Evolutionary conservation across 2,329 filamentous ascomycete species (phyloP).

Genomic region (Samsoniella hepiali): DNA sequence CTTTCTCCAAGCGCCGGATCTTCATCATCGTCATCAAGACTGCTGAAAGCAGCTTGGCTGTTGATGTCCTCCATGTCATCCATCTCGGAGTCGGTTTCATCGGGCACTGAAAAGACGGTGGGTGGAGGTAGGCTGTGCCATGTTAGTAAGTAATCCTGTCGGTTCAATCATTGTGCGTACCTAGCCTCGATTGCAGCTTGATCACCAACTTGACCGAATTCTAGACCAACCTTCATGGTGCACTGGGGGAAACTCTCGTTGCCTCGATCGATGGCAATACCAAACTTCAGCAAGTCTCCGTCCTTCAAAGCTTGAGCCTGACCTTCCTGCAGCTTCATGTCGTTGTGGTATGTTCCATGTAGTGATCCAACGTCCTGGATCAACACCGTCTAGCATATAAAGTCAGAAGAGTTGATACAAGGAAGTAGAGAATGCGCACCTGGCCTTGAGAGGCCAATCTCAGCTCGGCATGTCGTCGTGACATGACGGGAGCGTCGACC

Average conservation of each 20-base stretch:
- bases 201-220: constrained; percentile 29
- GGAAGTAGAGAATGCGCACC: constrained; percentile 33
- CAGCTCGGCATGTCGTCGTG: constrained; percentile 61
- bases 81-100: constrained; percentile 34
- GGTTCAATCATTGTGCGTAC: not conserved
- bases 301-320: constrained; percentile 22
- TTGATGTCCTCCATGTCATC: constrained; percentile 23
- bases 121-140: constrained; percentile 23
- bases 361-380: constrained; percentile 48
- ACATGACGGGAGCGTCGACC: constrained; percentile 71
- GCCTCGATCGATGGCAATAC: constrained; percentile 35
- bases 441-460: constrained; percentile 41
- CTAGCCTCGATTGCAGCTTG: not conserved
- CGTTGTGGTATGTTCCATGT: constrained; percentile 51
- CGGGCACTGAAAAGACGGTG: constrained; percentile 41
- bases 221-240: constrained; percentile 33
- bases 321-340: constrained; percentile 24
- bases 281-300: constrained; percentile 37
- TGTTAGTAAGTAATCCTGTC: constrained; percentile 21
- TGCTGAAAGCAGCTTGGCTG: no score
- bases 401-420: constrained; percentile 24
- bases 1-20: constrained; percentile 11
- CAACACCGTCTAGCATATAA: constrained; percentile 37
- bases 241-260: constrained; percentile 37
- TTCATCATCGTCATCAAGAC: no score